Conservation (phyloP, 306 rosid species). For the Cicer judaicum region DNA sequence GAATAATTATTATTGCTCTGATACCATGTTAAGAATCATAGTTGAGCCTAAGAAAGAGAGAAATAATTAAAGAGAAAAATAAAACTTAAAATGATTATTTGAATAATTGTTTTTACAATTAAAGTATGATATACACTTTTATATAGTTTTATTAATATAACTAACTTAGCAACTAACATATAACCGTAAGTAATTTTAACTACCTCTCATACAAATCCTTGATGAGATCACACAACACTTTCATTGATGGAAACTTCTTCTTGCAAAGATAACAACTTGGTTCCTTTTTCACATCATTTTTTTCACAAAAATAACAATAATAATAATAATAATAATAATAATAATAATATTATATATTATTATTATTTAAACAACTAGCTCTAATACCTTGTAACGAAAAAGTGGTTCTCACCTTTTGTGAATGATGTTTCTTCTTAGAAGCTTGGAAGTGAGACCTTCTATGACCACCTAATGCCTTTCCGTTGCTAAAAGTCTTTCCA, state of each 20-base stretch:
- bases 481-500: not conserved
- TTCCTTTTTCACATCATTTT: not conserved
- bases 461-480: slow-evolving; percentile 14
- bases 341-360: not conserved
- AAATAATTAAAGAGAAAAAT: too few species aligned
- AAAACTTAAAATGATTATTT: too few species aligned
- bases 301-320: not conserved
- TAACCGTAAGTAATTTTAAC: too few species aligned
- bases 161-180: too few species aligned
- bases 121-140: too few species aligned
- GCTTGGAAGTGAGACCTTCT: not conserved
- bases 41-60: too few species aligned
- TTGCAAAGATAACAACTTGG: not conserved
- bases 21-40: too few species aligned
- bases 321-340: too few species aligned
- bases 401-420: not conserved
- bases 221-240: not conserved
- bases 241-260: not conserved
- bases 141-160: too few species aligned
- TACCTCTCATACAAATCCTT: too few species aligned
- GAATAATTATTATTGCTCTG: too few species aligned
- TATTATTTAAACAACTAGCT: not conserved
- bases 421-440: not conserved
- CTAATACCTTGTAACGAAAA: not conserved
- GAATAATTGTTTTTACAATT: too few species aligned